A percentile compares a stretch with the other conserved stretches of the same genome.
phyloP scores from a whole-genome alignment of 1,284 basidiomycete genomes.

The Pseudozyma flocculosa region DNA sequence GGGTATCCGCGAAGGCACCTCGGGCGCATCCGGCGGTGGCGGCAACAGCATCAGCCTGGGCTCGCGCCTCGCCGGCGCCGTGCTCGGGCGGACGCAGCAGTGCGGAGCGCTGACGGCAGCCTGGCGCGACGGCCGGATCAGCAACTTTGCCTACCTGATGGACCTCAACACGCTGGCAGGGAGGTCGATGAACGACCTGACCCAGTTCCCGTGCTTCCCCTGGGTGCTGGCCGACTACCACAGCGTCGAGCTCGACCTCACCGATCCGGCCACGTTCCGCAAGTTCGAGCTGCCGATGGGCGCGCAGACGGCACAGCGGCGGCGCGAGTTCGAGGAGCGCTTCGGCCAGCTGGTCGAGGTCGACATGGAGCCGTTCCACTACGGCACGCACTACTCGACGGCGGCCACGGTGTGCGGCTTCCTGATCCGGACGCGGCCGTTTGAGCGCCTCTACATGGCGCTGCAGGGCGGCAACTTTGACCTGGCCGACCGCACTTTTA shows the following conservation, averaged over 20 bases:
- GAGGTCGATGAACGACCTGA: constrained; percentile 67
- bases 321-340: constrained; percentile 62
- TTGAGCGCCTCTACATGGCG: constrained; percentile 42
- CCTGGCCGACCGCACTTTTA: constrained; percentile 88
- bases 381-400: constrained; percentile 86
- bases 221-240: constrained; percentile 87
- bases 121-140: constrained; percentile 51
- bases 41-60: constrained; percentile 8
- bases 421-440: constrained; percentile 80
- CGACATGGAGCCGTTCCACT: constrained; percentile 66
- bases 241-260: constrained; percentile 73
- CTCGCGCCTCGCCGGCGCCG: constrained; percentile 38
- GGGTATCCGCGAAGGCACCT: constrained; percentile 25
- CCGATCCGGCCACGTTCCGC: constrained; percentile 69
- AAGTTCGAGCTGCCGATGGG: constrained; percentile 89
- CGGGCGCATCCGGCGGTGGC: background rate
- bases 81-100: constrained; percentile 31
- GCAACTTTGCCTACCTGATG: constrained; percentile 58
- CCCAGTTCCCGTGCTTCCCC: constrained; percentile 90
- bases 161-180: constrained; percentile 56
- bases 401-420: constrained; percentile 97
- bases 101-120: constrained; percentile 47
- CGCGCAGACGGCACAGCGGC: constrained; percentile 72
- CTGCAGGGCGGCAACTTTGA: constrained; percentile 74
- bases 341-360: constrained; percentile 74